phyloP scores from a whole-genome alignment of 208 protist species.

The Zelonia costaricensis region DNA sequence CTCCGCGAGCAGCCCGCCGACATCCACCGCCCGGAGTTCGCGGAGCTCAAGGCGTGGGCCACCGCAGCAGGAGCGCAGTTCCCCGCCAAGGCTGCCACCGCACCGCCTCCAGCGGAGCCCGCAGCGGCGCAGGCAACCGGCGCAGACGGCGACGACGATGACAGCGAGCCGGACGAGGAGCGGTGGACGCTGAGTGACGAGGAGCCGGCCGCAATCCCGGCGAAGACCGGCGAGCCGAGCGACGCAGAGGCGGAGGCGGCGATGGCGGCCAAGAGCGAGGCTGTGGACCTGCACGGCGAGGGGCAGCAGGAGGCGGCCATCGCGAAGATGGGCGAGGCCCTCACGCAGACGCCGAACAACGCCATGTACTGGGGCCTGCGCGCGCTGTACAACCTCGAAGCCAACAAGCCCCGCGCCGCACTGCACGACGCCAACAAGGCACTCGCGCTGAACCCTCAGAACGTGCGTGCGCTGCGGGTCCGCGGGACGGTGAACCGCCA shows the following conservation, averaged over 20 bases:
- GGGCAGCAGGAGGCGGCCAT: constrained; percentile 57
- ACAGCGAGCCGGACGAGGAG: constrained; percentile 65
- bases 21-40: constrained; percentile 49
- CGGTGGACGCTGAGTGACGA: constrained; percentile 45
- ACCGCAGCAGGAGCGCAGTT: constrained; percentile 37
- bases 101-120: neutral
- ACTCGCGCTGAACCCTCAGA: constrained; percentile 62
- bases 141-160: neutral
- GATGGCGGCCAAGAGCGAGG: constrained; percentile 59
- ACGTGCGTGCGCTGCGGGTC: constrained; percentile 77
- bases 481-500: constrained; percentile 69
- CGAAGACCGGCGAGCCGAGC: constrained; percentile 29
- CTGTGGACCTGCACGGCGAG: constrained; percentile 43
- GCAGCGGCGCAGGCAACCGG: neutral
- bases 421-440: constrained; percentile 66
- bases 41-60: constrained; percentile 38
- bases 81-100: constrained; percentile 6
- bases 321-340: constrained; percentile 57
- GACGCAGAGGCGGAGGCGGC: constrained; percentile 64
- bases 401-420: constrained; percentile 46
- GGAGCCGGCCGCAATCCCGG: constrained; percentile 29
- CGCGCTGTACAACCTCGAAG: constrained; percentile 56
- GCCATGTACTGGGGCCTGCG: constrained; percentile 84
- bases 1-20: constrained; percentile 32
- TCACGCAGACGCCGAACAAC: constrained; percentile 53